A percentile compares a stretch with the other conserved stretches of the same genome.
phyloP scores from a whole-genome alignment of 176 grass and related monocot genomes.

The Themeda triandra region DNA sequence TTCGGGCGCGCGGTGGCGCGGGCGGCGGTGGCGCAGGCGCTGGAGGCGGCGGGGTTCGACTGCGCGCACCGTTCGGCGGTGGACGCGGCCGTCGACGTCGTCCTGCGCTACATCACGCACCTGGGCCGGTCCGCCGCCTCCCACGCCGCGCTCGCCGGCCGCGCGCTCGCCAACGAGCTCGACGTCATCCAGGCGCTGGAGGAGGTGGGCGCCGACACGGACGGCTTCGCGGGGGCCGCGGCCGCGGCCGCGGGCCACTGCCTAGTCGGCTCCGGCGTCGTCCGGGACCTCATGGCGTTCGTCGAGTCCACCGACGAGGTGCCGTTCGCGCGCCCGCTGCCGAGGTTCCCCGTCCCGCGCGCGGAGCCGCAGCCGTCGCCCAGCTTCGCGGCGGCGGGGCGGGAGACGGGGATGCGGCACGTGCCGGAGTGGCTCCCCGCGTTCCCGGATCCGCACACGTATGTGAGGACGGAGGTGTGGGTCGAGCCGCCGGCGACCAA shows the following conservation, averaged over 20 bases:
- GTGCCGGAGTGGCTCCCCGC: conserved; percentile 74
- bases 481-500: conserved; percentile 41
- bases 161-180: conserved; percentile 59
- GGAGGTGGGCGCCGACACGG: conserved; percentile 48
- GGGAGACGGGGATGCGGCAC: conserved; percentile 48
- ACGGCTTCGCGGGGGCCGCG: conserved; percentile 57
- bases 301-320: conserved; percentile 50
- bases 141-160: conserved; percentile 71
- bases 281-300: conserved; percentile 55
- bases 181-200: conserved; percentile 83
- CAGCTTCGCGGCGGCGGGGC: conserved; percentile 38
- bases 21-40: conserved; percentile 59
- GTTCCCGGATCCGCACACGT: conserved; percentile 70
- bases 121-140: conserved; percentile 63
- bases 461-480: conserved; percentile 49
- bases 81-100: conserved; percentile 61
- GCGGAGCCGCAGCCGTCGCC: background rate
- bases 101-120: conserved; percentile 64
- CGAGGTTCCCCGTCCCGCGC: conserved; percentile 55
- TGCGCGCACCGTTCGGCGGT: conserved; percentile 55
- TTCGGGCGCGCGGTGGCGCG: conserved; percentile 62
- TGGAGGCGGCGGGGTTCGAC: conserved; percentile 65
- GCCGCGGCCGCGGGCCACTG: conserved; percentile 54
- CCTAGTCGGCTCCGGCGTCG: conserved; percentile 61
- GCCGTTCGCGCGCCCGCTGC: conserved; percentile 52